A percentile compares a stretch with the other conserved stretches of the same genome.
These are phyloP conservation scores for Pythium coloratum DNA, from an alignment of 352 stramenopile genomes.

Conservation along the genomic window DNA sequence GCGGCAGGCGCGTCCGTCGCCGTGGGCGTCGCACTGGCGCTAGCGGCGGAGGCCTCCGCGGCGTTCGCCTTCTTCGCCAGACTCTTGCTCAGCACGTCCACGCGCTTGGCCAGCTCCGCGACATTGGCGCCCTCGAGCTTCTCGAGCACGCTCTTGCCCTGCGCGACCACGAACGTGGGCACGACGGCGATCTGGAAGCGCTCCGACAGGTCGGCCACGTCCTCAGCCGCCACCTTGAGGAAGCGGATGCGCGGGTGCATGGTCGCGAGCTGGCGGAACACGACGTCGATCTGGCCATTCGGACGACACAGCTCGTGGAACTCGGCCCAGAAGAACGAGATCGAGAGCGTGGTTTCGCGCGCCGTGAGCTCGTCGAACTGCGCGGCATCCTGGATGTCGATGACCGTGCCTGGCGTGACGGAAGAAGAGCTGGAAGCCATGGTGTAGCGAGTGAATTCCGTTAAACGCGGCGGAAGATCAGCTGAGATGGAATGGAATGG, in stretches of 20 bases:
- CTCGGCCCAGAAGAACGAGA: conserved; percentile 86
- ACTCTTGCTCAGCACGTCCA: conserved; percentile 85
- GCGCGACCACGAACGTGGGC: conserved; percentile 92
- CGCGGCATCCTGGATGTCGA: conserved; percentile 62
- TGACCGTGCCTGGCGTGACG: conserved; percentile 52
- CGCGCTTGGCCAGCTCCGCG: conserved; percentile 77
- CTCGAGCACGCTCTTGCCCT: conserved; percentile 74
- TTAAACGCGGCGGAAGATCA: neutral
- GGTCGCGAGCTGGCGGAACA: conserved; percentile 78
- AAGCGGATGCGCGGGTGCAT: conserved; percentile 84
- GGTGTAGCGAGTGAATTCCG: neutral
- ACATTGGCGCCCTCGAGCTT: conserved; percentile 86
- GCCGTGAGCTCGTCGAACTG: conserved; percentile 80
- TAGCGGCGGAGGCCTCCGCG: conserved; percentile 22
- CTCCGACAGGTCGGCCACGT: conserved; percentile 81
- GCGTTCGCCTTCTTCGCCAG: conserved; percentile 55
- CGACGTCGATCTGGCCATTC: conserved; percentile 86
- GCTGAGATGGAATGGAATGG: neutral
- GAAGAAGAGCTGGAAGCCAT: conserved; percentile 13
- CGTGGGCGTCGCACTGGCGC: conserved; percentile 21
- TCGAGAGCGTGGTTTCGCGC: conserved; percentile 72
- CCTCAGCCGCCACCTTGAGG: conserved; percentile 85
- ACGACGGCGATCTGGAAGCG: conserved; percentile 91
- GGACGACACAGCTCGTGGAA: conserved; percentile 80
- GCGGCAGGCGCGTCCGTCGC: conserved; percentile 17